phyloP scores from a whole-genome alignment of 108 stramenopile species.

The Epithemia pelagica region DNA sequence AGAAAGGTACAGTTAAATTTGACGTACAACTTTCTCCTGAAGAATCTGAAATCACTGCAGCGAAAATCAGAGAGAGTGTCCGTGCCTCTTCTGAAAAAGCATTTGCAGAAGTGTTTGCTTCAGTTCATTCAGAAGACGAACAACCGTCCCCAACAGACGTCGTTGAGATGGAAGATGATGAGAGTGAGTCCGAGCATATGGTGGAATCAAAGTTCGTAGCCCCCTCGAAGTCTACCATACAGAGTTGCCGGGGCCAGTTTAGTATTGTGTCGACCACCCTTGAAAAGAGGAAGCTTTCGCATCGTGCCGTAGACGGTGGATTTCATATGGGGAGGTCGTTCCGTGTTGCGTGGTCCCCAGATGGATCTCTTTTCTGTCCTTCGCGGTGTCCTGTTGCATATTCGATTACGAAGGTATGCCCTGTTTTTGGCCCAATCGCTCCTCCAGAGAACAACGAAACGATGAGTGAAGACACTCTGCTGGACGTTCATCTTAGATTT shows the following conservation, averaged over 20 bases:
- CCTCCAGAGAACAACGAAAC: conserved; percentile 8
- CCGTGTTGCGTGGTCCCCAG: conserved; percentile 72
- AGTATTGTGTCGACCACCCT: conserved; percentile 21
- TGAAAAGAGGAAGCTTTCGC: conserved; percentile 12
- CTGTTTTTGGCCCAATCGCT: conserved; percentile 5
- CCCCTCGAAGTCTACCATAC: conserved; percentile 9
- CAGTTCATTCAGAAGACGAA: background rate
- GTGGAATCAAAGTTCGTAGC: conserved; percentile 8
- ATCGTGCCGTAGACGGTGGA: conserved; percentile 58
- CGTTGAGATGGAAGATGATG: background rate
- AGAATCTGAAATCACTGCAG: conserved; percentile 3
- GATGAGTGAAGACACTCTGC: conserved; percentile 16
- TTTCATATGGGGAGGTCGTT: conserved; percentile 72
- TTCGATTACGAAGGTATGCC: conserved; percentile 3
- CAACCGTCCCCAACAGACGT: background rate
- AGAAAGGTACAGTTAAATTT: conserved; percentile 13
- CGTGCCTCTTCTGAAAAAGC: conserved; percentile 12
- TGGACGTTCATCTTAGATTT: conserved; percentile 46
- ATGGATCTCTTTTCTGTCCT: conserved; percentile 59
- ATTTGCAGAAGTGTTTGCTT: background rate
- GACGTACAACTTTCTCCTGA: conserved; percentile 16
- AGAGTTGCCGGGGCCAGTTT: conserved; percentile 7
- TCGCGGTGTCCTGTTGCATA: background rate
- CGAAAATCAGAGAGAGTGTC: conserved; percentile 36
- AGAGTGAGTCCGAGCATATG: background rate